A percentile compares a stretch with the other conserved stretches of the same genome.
phyloP scores from a whole-genome alignment of 257 asterid genomes.

The Solanum tarijense region DNA sequence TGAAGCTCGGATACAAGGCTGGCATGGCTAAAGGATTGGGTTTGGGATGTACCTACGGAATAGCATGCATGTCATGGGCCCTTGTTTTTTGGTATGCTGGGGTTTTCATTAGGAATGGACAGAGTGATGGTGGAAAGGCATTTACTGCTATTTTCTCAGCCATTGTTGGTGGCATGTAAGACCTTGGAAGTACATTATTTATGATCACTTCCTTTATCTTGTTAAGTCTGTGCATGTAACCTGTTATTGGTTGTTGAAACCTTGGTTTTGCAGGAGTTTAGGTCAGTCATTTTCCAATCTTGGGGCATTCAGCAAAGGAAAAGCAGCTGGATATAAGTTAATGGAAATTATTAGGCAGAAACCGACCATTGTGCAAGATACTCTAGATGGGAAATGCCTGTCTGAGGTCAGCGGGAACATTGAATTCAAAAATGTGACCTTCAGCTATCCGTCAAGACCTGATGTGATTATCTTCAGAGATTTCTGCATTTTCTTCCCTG shows the following conservation, averaged over 20 bases:
- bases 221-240: not conserved
- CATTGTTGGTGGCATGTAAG: constrained; percentile 98
- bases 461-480: constrained; percentile 87
- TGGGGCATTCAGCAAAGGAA: constrained; percentile 96
- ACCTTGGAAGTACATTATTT: not conserved
- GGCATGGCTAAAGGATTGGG: constrained; percentile 99
- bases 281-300: constrained; percentile 97
- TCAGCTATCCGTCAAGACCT: constrained; percentile 95
- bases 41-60: constrained; percentile 89
- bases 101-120: constrained; percentile 84
- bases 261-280: constrained; percentile 67
- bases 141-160: constrained; percentile 95
- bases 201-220: not conserved
- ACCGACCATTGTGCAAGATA: constrained; percentile 69
- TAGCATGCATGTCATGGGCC: constrained; percentile 99
- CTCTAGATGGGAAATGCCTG: constrained; percentile 36
- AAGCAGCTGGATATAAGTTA: constrained; percentile 86
- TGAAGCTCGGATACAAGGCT: constrained; percentile 92
- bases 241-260: not conserved
- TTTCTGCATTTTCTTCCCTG: constrained; percentile 90
- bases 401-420: constrained; percentile 71
- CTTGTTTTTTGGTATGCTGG: constrained; percentile 99
- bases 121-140: constrained; percentile 90
- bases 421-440: constrained; percentile 78
- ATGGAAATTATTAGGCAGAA: constrained; percentile 85